phyloP scores from a whole-genome alignment of 345 rosid genomes.

The Hibiscus syriacus region DNA sequence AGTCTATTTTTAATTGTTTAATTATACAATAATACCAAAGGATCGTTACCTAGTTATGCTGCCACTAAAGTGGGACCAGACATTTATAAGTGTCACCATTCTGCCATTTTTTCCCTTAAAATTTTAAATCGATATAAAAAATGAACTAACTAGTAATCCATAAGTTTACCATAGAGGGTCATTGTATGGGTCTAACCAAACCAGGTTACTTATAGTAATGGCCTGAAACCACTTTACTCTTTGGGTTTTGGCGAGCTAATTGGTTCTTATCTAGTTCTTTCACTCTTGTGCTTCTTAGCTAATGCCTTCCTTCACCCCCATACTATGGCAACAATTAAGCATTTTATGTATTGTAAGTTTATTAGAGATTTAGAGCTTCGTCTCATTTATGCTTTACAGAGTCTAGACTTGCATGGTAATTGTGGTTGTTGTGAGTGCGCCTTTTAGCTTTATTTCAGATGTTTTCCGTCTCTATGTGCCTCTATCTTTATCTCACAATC shows the following conservation, averaged over 20 bases:
- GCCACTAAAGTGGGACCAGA: background rate
- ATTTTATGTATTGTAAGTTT: background rate
- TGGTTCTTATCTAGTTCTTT: background rate
- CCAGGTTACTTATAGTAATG: background rate
- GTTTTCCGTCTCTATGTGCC: background rate
- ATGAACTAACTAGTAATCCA: background rate
- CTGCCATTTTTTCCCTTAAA: background rate
- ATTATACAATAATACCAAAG: background rate
- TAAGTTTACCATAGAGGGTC: background rate
- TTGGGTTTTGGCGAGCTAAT: background rate
- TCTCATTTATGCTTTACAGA: background rate
- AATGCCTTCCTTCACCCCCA: background rate
- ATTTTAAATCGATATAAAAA: background rate
- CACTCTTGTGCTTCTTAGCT: background rate
- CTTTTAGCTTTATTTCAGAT: background rate
- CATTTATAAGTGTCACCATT: background rate
- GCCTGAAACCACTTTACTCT: background rate
- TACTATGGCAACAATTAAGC: background rate
- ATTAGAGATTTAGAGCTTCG: background rate
- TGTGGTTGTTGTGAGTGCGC: background rate
- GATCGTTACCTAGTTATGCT: background rate
- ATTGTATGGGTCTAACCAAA: background rate
- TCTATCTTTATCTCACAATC: background rate
- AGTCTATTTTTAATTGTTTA: background rate
- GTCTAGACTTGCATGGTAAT: background rate